Conservation (phyloP, 805 yeast species). For the Saccharomycopsis schoenii region DNA sequence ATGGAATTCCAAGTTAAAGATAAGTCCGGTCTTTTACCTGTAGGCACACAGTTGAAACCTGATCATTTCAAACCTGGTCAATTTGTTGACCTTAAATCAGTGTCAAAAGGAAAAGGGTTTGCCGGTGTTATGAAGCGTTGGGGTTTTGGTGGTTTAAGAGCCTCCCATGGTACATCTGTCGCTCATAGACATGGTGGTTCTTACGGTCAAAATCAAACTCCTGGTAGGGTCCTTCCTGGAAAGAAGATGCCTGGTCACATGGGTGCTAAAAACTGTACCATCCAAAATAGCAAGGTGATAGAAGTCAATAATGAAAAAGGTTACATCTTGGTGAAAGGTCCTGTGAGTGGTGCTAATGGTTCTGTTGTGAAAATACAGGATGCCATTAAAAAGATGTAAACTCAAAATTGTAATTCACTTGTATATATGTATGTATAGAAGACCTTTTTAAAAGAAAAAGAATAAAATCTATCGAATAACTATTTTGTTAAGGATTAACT, state of each 20-base stretch:
- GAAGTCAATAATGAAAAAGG: conserved; percentile 77
- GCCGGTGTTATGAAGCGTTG: conserved; percentile 97
- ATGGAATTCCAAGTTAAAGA: conserved; percentile 74
- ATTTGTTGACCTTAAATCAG: conserved; percentile 68
- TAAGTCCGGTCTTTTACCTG: conserved; percentile 53
- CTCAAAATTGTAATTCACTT: not conserved
- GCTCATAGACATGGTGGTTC: conserved; percentile 97
- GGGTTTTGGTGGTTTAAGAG: conserved; percentile 80
- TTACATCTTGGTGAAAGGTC: conserved; percentile 75
- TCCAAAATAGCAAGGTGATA: conserved; percentile 65
- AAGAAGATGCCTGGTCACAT: conserved; percentile 97
- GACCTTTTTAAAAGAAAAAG: not conserved
- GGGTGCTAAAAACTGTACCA: conserved; percentile 72
- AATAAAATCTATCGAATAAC: not conserved
- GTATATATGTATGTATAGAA: not conserved
- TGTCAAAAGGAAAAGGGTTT: conserved; percentile 90
- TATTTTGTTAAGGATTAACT: too few relatives aligned
- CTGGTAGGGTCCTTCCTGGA: conserved; percentile 94
- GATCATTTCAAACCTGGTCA: conserved; percentile 81
- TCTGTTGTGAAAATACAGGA: conserved; percentile 67
- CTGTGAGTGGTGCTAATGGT: conserved; percentile 83
- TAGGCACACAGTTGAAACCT: conserved; percentile 72
- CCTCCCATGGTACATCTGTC: conserved; percentile 90
- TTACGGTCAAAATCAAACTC: conserved; percentile 89
- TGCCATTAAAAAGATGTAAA: conserved; percentile 41